Evolutionary conservation across 345 rosid species (phyloP).

Genomic region (Sisymbrium irio): DNA sequence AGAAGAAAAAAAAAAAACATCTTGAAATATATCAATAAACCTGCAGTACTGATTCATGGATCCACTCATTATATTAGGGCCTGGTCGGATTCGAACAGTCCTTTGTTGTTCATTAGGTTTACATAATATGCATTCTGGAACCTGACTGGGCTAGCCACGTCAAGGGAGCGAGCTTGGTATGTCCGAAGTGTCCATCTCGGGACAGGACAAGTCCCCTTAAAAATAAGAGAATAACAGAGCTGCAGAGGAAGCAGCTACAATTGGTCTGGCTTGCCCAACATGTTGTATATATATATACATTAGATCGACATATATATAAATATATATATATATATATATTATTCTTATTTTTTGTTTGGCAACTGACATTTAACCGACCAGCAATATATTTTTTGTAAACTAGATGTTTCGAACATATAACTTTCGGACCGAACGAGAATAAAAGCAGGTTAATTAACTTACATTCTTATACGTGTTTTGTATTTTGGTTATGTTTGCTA

Average conservation of each 20-base stretch:
- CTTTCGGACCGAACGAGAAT: background rate
- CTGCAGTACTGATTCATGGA: background rate
- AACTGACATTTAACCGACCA: background rate
- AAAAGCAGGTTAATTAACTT: background rate
- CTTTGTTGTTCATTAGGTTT: background rate
- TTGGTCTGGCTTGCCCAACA: too few relatives aligned
- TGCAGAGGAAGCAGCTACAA: too few relatives aligned
- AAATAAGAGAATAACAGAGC: too few relatives aligned
- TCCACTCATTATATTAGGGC: background rate
- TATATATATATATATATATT: too few relatives aligned
- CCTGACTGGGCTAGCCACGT: background rate
- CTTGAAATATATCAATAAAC: too few relatives aligned
- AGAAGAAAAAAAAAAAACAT: too few relatives aligned
- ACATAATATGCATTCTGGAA: too few relatives aligned
- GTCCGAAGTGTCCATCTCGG: background rate
- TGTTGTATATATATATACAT: too few relatives aligned
- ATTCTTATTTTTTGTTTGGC: background rate
- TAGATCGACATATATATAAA: too few relatives aligned
- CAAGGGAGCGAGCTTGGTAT: background rate
- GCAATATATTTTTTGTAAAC: background rate
- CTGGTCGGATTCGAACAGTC: background rate
- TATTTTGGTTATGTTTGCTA: background rate
- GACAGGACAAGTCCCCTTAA: too few relatives aligned
- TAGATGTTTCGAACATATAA: too few relatives aligned
- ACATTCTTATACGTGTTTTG: too few relatives aligned